Evolutionary conservation across 1,284 basidiomycete genomes (phyloP), one percentile per base, ranked within the genome.

Genomic region (Sporisorium graminicola): DNA sequence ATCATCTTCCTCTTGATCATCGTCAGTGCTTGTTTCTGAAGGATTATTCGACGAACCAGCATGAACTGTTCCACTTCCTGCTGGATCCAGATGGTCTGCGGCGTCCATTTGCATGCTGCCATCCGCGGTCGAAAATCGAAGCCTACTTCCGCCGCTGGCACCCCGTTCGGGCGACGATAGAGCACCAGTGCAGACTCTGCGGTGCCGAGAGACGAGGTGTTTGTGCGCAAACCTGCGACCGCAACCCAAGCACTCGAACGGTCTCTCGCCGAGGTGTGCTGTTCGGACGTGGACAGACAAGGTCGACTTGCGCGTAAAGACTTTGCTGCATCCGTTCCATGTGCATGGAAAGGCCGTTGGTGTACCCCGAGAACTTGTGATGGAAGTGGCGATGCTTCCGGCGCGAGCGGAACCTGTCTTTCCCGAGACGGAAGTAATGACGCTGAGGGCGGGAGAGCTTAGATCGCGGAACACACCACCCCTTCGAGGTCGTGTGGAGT

Each of bases 191-290:
- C 68, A 67, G 13, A 65, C 42, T 44, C 76, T 57, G 26, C 69
- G 70, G 35, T 80, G 78, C n/a, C 72, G 66, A 40, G 70, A 66
- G 16, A 73, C 63, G 13, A 75, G 65, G 58, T 76, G 73, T 61
- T 78, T 80, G 66, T 80, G 74, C 5, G 71, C 78, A 47, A 78
- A 78, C 2, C 65, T 49, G 29, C 62, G 65, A 5, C 64, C 68
- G 52, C 78, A 80, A 24, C 59, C 58, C 7, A 56, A 26, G 46
- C 78, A 80, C 14, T 71, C 65, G 47, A 78, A 78, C 5, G 76
- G 73, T 20, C 61, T 57, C 40, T 78, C 76, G 6, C 78, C 78
- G 5, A 76, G 64, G 60, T 80, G 78, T 3, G 63, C 49, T 10
- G 70, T 75, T 12, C 78, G 57, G 7, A 74, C 62, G 43, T 80